phyloP scores from a whole-genome alignment of 495 filamentous ascomycete genomes.

The Talaromyces stipitatus region DNA sequence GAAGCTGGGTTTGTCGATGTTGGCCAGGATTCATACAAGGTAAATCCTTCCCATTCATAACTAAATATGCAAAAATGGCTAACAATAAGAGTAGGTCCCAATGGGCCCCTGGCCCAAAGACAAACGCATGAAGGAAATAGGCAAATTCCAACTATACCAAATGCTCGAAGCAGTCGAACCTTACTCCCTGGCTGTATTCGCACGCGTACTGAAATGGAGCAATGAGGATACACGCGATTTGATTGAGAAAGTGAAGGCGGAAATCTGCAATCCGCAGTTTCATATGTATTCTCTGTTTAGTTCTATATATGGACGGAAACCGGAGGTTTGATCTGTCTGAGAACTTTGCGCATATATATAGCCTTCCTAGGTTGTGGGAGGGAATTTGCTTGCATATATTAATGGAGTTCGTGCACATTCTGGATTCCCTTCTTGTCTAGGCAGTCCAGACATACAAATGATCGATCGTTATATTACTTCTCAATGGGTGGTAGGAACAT shows the following conservation, averaged over 20 bases:
- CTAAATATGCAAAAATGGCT: background rate
- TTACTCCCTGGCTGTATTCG: constrained; percentile 46
- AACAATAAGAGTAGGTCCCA: constrained; percentile 24
- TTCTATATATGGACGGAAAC: constrained; percentile 33
- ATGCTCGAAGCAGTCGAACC: constrained; percentile 41
- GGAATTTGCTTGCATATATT: background rate
- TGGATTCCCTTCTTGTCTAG: too few relatives aligned
- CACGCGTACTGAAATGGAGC: constrained; percentile 45
- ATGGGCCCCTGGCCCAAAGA: constrained; percentile 48
- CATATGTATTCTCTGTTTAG: constrained; percentile 37
- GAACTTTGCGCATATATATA: background rate
- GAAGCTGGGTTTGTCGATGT: constrained; percentile 51
- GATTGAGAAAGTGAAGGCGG: constrained; percentile 43
- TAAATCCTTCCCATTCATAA: constrained; percentile 12
- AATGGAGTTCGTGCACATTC: background rate
- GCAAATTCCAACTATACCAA: constrained; percentile 37
- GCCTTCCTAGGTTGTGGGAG: too few relatives aligned
- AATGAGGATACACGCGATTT: constrained; percentile 45
- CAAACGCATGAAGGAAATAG: constrained; percentile 42
- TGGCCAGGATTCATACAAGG: constrained; percentile 33
- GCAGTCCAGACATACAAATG: background rate
- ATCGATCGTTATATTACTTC: background rate
- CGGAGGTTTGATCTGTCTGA: constrained; percentile 5
- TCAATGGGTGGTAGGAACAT: background rate
- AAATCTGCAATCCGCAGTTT: constrained; percentile 39